These are phyloP conservation scores for Leccinum broughii DNA, from an alignment of 768 basidiomycete genomes.

Conservation along the genomic window DNA sequence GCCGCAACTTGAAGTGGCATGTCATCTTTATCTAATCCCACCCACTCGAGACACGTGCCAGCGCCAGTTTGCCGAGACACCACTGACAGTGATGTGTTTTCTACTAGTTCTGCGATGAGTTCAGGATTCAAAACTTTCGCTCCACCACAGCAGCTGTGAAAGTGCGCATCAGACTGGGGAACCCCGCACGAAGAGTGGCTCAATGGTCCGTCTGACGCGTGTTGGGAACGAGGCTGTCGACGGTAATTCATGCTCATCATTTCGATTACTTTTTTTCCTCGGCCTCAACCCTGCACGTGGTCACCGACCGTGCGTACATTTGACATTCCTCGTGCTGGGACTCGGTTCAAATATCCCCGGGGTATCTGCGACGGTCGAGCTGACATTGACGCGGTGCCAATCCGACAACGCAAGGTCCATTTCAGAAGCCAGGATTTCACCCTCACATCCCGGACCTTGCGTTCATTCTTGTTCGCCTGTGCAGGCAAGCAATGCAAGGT, in stretches of 20 bases:
- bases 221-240: conserved; percentile 31
- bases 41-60: background rate
- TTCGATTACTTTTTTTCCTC: conserved; percentile 23
- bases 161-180: background rate
- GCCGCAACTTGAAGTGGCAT: conserved; percentile 12
- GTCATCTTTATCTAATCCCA: conserved; percentile 33
- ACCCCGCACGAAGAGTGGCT: conserved; percentile 16
- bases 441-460: conserved; percentile 17
- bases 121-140: background rate
- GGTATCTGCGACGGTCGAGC: conserved; percentile 9
- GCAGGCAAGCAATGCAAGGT: conserved; percentile 28
- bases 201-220: conserved; percentile 24
- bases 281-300: conserved; percentile 25
- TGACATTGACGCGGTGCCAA: conserved; percentile 2
- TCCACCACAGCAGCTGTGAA: conserved; percentile 1
- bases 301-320: conserved; percentile 9
- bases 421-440: conserved; percentile 17
- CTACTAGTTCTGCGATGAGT: conserved; percentile 1
- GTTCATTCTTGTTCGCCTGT: conserved; percentile 34
- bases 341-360: conserved; percentile 2
- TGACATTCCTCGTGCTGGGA: conserved; percentile 12
- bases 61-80: background rate
- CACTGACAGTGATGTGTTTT: background rate
- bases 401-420: conserved; percentile 8
- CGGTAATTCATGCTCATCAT: conserved; percentile 26